Base-by-base conservation (phyloP, 805 yeast species). In the Metschnikowia cerradonensis region DNA sequence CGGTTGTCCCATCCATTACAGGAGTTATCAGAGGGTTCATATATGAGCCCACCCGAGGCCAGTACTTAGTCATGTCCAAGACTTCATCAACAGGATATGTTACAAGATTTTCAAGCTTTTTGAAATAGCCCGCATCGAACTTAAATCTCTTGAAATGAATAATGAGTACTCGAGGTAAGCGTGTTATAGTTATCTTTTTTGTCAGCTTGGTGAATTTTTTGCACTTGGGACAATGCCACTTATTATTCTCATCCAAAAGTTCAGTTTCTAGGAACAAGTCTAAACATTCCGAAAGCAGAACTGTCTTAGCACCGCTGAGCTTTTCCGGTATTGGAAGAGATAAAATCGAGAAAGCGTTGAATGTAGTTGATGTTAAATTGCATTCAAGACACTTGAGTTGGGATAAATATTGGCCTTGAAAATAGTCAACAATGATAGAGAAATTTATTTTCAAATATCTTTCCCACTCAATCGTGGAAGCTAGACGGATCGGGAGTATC, bases 391-490 rank as follows among this genome's bases (percentile, higher is more conserved):
- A 91, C 59, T 75, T 79, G 60, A 91, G 72, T 48, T 81, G 84
- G n/a, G 95, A 87, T 45, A 86, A 77, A 60, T 85, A 87, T 67
- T 91, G 97, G 1, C 97, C 98, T 63, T 89, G 96, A 64, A 89
- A 89, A 47, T 82, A 77, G 57, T 88, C 91, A 2, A 88, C 94
- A 22, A 91, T 78, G 1, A 84, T 76, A 37, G 96, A 89, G 56
- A 85, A 83, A 63, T 91, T 90, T 19, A 88, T 78, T 51, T 82
- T 83, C 49, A 89, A 70, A 63, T 90, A 90, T 51, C 95, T 72
- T 61, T 88, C 96, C 98, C 98, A 91, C 64, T 91, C 97, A 45
- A 90, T 81, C 0, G 94, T 80, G 0, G 96, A 84, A 0, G 96
- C 97, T 23, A 87, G 73, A 51, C 96, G 75, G 2, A 90, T 76